Percentiles rank a stretch among this genome's conserved stretches.
These are phyloP conservation scores for Trichoderma asperellum DNA, from an alignment of 2,329 filamentous ascomycete genomes.

Conservation along the genomic window DNA sequence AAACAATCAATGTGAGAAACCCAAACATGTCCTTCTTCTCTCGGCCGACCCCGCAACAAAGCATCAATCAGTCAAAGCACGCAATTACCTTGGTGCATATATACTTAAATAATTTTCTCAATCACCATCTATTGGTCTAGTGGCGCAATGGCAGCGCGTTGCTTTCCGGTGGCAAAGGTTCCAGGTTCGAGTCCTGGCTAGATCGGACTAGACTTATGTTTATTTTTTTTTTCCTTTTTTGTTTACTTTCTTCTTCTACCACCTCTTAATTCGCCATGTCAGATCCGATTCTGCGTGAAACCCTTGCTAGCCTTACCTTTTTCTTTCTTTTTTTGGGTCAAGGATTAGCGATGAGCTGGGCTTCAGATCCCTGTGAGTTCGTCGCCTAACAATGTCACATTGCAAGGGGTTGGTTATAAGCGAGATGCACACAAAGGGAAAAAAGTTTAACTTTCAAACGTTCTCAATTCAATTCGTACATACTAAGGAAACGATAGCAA, in stretches of 20 bases:
- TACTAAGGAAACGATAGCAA: slow-evolving; percentile 1
- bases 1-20: background rate
- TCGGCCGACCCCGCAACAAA: background rate
- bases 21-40: background rate
- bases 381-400: background rate
- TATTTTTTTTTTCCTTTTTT: slow-evolving; percentile 10
- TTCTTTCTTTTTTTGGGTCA: background rate
- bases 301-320: slow-evolving; percentile 3
- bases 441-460: background rate
- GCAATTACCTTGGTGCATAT: background rate
- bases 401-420: slow-evolving; percentile 7
- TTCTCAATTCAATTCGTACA: slow-evolving; percentile 21
- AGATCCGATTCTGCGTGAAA: background rate
- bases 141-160: slow-evolving; percentile 34
- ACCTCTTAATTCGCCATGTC: background rate
- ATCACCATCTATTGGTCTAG: slow-evolving; percentile 7
- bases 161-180: slow-evolving; percentile 44
- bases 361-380: slow-evolving; percentile 9
- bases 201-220: slow-evolving; percentile 29
- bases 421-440: background rate
- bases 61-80: background rate
- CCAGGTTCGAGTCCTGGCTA: slow-evolving; percentile 43
- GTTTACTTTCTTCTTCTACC: background rate
- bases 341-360: background rate
- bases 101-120: background rate